Conservation (phyloP, 805 yeast genomes). For the Candida ficus region DNA sequence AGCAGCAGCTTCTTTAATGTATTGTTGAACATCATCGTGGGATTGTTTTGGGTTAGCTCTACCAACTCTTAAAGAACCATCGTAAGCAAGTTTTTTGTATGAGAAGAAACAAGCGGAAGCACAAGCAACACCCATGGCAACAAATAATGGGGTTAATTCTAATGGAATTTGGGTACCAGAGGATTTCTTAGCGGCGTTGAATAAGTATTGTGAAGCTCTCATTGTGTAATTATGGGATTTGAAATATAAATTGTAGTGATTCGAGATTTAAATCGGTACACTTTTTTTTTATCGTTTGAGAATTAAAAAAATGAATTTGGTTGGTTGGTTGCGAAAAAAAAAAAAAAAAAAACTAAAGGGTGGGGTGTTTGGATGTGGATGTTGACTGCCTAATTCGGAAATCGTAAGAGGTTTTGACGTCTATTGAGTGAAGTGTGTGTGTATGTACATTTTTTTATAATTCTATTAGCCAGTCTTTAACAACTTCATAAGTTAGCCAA, state of each 20-base stretch:
- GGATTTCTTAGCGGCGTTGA: constrained; percentile 39
- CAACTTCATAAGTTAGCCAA: constrained; percentile 80
- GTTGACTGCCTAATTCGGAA: constrained; percentile 8
- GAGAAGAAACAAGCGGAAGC: constrained; percentile 47
- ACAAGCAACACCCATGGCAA: constrained; percentile 51
- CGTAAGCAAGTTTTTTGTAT: constrained; percentile 45
- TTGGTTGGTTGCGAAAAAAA: constrained; percentile 12
- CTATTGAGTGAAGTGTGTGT: neutral
- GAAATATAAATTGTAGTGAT: neutral
- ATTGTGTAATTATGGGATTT: constrained; percentile 23
- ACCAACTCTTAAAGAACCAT: constrained; percentile 43
- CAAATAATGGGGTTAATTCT: constrained; percentile 53
- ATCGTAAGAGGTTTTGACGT: neutral
- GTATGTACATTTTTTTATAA: constrained; percentile 1
- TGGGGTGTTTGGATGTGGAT: constrained; percentile 4
- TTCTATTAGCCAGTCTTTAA: constrained; percentile 40
- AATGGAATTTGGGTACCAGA: constrained; percentile 39
- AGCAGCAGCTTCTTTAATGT: constrained; percentile 17
- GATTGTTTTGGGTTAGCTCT: constrained; percentile 39
- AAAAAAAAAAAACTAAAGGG: too few relatives aligned
- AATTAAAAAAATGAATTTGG: constrained; percentile 10
- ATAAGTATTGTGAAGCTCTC: constrained; percentile 45
- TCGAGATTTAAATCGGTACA: neutral
- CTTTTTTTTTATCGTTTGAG: constrained; percentile 1
- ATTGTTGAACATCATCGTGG: constrained; percentile 21